Percentiles rank a stretch among this genome's conserved stretches.
These are phyloP conservation scores for Blastocystis sp. DNA, from an alignment of 352 stramenopile genomes.

Conservation along the genomic window DNA sequence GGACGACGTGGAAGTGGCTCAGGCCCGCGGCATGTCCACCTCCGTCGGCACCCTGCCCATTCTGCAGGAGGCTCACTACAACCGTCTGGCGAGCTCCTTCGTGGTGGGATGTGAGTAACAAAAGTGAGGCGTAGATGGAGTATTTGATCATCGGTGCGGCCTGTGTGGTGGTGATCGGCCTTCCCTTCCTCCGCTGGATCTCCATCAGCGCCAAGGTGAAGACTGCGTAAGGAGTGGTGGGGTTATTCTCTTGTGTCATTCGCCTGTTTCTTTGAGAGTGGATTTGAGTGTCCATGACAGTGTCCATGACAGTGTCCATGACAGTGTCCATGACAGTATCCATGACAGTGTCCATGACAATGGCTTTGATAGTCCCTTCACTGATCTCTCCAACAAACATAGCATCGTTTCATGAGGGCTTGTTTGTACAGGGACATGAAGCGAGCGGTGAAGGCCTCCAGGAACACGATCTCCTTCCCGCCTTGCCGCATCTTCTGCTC, in stretches of 20 bases:
- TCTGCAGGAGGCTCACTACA: constrained; percentile 15
- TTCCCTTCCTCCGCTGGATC: constrained; percentile 10
- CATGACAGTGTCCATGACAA: no score
- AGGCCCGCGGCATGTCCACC: constrained; percentile 1
- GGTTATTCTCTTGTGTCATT: no score
- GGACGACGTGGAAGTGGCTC: not conserved
- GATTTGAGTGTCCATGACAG: no score
- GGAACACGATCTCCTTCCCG: constrained; percentile 98
- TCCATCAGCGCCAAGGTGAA: not conserved
- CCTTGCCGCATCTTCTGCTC: constrained; percentile 89
- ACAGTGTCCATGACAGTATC: no score
- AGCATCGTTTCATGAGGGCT: constrained; percentile 85
- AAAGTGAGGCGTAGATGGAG: constrained; percentile 17
- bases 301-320: no score
- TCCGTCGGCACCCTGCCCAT: constrained; percentile 7
- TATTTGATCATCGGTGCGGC: not conserved
- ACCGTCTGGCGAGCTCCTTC: not conserved
- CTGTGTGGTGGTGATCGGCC: not conserved
- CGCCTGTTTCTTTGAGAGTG: no score
- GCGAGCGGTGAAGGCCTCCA: constrained; percentile 97
- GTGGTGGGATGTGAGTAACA: not conserved
- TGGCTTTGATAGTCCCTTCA: no score
- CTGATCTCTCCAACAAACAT: not conserved
- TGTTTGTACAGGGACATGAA: constrained; percentile 98
- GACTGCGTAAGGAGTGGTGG: no score